Evolutionary conservation across 2,329 filamentous ascomycete genomes (phyloP).

Genomic region (Juglanconis juglandina): DNA sequence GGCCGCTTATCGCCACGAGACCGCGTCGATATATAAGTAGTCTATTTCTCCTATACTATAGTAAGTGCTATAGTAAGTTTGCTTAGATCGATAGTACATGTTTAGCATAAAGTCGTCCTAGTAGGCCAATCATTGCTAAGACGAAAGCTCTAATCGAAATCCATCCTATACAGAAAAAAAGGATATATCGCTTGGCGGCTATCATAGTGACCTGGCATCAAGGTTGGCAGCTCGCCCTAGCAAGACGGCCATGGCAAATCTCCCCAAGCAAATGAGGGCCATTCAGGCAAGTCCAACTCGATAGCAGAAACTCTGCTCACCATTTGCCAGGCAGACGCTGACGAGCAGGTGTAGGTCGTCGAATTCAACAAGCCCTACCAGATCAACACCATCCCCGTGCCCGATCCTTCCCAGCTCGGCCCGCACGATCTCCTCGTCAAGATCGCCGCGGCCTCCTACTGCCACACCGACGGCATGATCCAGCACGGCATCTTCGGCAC

Average conservation of each 20-base stretch:
- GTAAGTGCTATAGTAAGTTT: too few species aligned
- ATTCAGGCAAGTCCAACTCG: constrained; percentile 6
- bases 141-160: too few species aligned
- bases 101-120: too few species aligned
- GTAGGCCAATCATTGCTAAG: too few species aligned
- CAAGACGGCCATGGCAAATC: background rate
- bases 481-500: constrained; percentile 44
- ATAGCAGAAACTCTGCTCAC: background rate
- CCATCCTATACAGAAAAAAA: too few species aligned
- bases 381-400: constrained; percentile 47
- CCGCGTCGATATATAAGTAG: too few species aligned
- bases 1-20: too few species aligned
- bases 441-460: constrained; percentile 57
- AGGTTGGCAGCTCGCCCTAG: background rate
- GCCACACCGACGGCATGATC: constrained; percentile 61
- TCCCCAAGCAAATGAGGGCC: constrained; percentile 13
- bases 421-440: constrained; percentile 57
- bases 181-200: too few species aligned
- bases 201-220: too few species aligned
- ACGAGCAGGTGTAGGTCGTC: constrained; percentile 25
- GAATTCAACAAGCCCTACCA: constrained; percentile 53
- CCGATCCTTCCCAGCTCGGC: constrained; percentile 43
- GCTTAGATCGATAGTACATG: too few species aligned
- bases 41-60: too few species aligned
- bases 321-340: background rate